A percentile compares a stretch with the other conserved stretches of the same genome.
These are phyloP conservation scores for Venturia pyrina DNA, from an alignment of 2,329 filamentous ascomycete species.

Conservation along the genomic window DNA sequence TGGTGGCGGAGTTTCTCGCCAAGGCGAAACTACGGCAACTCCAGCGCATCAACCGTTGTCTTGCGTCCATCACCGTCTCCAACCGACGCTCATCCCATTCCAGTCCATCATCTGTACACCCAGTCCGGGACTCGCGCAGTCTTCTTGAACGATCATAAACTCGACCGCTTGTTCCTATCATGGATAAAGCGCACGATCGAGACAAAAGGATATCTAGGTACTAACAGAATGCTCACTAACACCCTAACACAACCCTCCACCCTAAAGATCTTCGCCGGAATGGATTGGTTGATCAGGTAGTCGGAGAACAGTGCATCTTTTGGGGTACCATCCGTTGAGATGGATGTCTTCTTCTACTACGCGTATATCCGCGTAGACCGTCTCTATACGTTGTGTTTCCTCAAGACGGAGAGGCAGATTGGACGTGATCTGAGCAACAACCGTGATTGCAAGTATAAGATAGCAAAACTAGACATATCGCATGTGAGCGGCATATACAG, in stretches of 20 bases:
- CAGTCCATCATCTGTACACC: too few species aligned
- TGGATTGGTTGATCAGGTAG: slow-evolving; percentile 22
- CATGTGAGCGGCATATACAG: neutral
- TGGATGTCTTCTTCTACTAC: slow-evolving; percentile 25
- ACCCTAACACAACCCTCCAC: too few species aligned
- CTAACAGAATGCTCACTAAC: too few species aligned
- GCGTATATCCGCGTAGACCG: slow-evolving; percentile 21
- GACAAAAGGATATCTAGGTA: too few species aligned
- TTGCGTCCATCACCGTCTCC: too few species aligned
- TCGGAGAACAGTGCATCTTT: too few species aligned
- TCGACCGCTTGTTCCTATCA: too few species aligned
- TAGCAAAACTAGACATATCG: neutral
- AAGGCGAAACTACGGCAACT: neutral
- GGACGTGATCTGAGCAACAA: slow-evolving; percentile 17
- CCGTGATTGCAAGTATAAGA: neutral
- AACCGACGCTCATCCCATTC: too few species aligned
- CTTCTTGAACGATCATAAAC: too few species aligned
- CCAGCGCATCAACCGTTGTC: too few species aligned
- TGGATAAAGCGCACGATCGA: too few species aligned
- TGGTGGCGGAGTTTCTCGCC: neutral
- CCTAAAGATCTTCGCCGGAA: slow-evolving; percentile 18
- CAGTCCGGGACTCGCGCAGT: too few species aligned
- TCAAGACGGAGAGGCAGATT: slow-evolving; percentile 27
- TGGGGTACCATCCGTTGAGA: slow-evolving; percentile 25
- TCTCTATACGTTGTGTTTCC: slow-evolving; percentile 26